Percentiles rank a stretch among this genome's conserved stretches.
Conservation (phyloP, 805 yeast genomes). For the Nakazawaea holstii region DNA sequence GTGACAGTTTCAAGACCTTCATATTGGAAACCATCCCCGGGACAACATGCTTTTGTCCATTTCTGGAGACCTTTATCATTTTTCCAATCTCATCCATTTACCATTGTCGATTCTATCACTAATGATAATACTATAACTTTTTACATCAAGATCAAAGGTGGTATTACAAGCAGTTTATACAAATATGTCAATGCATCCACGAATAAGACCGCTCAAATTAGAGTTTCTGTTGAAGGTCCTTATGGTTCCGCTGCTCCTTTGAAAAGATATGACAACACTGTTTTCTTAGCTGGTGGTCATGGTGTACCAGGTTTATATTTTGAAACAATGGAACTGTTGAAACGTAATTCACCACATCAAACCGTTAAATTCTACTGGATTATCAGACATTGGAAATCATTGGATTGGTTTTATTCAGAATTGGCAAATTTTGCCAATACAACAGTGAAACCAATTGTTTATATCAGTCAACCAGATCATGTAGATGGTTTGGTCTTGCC, state of each 20-base stretch:
- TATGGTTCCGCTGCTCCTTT: constrained; percentile 44
- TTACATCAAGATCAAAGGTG: constrained; percentile 32
- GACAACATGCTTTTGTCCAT: constrained; percentile 33
- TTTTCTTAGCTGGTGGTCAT: constrained; percentile 45
- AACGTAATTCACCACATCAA: constrained; percentile 21
- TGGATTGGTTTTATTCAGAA: constrained; percentile 48
- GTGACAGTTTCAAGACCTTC: constrained; percentile 39
- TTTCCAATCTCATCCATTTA: constrained; percentile 44
- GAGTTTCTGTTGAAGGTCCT: constrained; percentile 55
- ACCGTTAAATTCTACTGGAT: constrained; percentile 56
- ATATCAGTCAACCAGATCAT: constrained; percentile 30
- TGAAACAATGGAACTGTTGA: constrained; percentile 28
- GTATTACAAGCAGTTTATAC: constrained; percentile 26
- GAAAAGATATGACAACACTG: constrained; percentile 30
- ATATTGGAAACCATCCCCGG: constrained; percentile 36
- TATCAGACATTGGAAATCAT: constrained; percentile 44
- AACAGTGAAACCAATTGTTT: constrained; percentile 32
- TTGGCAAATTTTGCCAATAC: constrained; percentile 27
- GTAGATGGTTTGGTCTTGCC: constrained; percentile 11
- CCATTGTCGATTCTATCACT: constrained; percentile 22
- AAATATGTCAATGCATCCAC: constrained; percentile 19
- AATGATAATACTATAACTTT: constrained; percentile 22
- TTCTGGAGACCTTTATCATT: constrained; percentile 33
- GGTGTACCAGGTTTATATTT: constrained; percentile 49
- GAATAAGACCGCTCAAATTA: constrained; percentile 23